These are phyloP conservation scores for Tolypocladium paradoxum DNA, from an alignment of 2,329 filamentous ascomycete genomes.

Conservation along the genomic window DNA sequence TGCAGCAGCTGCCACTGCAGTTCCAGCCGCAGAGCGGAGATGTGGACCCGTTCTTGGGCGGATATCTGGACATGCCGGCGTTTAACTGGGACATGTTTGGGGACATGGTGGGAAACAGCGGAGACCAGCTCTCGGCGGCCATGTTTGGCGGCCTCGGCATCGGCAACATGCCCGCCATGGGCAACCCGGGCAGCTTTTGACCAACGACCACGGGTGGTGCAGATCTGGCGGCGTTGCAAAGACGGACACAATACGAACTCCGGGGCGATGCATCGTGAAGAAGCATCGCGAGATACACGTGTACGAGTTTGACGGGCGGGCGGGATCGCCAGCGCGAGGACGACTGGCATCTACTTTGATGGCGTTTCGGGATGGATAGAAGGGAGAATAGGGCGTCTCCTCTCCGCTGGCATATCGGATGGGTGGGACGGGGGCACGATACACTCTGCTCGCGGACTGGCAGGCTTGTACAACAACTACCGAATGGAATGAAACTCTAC, in stretches of 20 bases:
- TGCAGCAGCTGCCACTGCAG: background rate
- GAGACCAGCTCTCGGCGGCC: conserved; percentile 17
- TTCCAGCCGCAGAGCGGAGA: conserved; percentile 9
- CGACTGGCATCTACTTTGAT: background rate
- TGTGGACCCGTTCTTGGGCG: conserved; percentile 33
- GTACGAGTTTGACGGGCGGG: background rate
- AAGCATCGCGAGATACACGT: background rate
- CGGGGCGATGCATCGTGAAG: background rate
- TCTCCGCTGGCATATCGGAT: background rate
- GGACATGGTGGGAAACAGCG: conserved; percentile 14
- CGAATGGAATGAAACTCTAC: background rate
- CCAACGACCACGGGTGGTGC: background rate
- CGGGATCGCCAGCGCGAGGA: background rate
- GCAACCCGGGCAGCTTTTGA: conserved; percentile 4
- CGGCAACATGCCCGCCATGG: conserved; percentile 11
- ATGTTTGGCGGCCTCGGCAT: conserved; percentile 21
- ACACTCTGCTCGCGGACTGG: background rate
- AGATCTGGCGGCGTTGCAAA: background rate
- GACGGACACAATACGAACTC: background rate
- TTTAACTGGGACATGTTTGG: conserved; percentile 38
- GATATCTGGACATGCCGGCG: conserved; percentile 30
- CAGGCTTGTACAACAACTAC: background rate
- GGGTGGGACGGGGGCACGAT: background rate
- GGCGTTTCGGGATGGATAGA: background rate
- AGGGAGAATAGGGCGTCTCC: background rate